Evolutionary conservation across 2,329 filamentous ascomycete genomes (phyloP).

Genomic region (Exutisphaerella laricina): DNA sequence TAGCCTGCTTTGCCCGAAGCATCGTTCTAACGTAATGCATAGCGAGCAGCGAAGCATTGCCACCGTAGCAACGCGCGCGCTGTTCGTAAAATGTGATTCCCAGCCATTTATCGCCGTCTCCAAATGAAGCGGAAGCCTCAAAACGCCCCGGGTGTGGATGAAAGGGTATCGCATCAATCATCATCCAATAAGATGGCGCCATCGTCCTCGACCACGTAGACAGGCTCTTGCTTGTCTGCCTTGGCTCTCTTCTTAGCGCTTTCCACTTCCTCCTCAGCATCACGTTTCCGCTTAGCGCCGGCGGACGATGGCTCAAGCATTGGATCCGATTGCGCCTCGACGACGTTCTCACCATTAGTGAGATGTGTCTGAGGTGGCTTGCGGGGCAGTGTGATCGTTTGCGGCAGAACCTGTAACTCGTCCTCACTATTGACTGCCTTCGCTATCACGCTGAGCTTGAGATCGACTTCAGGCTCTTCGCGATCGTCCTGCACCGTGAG

Average conservation of each 20-base stretch:
- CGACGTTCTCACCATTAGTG: conserved; percentile 16
- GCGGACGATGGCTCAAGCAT: conserved; percentile 1
- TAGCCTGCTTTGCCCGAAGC: neutral
- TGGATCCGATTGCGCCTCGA: conserved; percentile 7
- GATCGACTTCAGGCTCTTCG: conserved; percentile 72
- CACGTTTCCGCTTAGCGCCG: conserved; percentile 28
- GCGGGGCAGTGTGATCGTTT: conserved; percentile 15
- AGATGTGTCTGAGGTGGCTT: conserved; percentile 20
- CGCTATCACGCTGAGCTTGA: conserved; percentile 52
- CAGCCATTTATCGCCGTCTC: neutral
- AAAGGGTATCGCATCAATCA: conserved; percentile 3
- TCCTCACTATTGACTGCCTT: conserved; percentile 8
- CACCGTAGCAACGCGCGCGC: neutral
- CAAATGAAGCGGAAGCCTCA: neutral
- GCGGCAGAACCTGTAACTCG: conserved; percentile 16
- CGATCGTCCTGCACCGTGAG: conserved; percentile 80
- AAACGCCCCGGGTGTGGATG: conserved; percentile 1
- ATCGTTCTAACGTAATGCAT: neutral
- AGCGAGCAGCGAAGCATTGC: neutral
- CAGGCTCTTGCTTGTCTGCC: conserved; percentile 14
- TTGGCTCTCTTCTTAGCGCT: conserved; percentile 24
- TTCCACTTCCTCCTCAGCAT: conserved; percentile 22
- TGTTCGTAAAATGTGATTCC: no score
- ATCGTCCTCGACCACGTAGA: conserved; percentile 24
- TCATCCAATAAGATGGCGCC: conserved; percentile 30